Conservation (phyloP, 139 green algal species). For the Helicosporidium sp. region DNA sequence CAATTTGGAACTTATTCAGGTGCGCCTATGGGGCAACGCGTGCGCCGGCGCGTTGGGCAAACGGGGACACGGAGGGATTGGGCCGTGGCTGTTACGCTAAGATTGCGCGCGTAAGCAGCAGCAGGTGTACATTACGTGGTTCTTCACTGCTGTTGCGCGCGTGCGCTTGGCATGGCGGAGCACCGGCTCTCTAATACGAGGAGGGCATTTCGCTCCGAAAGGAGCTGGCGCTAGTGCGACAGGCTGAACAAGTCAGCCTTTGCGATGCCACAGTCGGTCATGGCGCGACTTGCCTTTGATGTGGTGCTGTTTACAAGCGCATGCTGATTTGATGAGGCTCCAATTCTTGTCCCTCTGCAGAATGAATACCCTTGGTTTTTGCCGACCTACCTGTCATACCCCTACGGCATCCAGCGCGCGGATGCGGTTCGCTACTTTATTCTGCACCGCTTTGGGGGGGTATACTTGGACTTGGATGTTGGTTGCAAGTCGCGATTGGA, state of each 20-base stretch:
- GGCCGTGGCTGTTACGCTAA: neutral
- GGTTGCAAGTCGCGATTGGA: slow-evolving; percentile 23
- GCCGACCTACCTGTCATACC: slow-evolving; percentile 23
- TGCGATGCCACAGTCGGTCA: too few species aligned
- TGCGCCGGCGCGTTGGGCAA: neutral
- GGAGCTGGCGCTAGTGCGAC: neutral
- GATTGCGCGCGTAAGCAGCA: neutral
- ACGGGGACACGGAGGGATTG: neutral
- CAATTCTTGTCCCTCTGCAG: slow-evolving; percentile 3
- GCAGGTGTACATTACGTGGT: neutral
- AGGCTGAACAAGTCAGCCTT: too few species aligned
- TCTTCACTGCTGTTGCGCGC: neutral
- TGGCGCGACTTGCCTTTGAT: too few species aligned
- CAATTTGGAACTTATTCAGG: slow-evolving; percentile 17
- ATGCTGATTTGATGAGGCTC: too few species aligned
- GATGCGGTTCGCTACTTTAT: slow-evolving; percentile 32
- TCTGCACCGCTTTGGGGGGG: slow-evolving; percentile 23
- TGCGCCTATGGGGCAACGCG: neutral
- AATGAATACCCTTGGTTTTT: slow-evolving; percentile 25
- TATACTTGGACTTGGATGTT: slow-evolving; percentile 38
- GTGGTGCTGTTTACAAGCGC: too few species aligned
- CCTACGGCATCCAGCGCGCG: slow-evolving; percentile 28
- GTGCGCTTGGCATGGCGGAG: neutral
- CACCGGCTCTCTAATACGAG: too few species aligned
- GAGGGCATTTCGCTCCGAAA: neutral